Evolutionary conservation across 768 basidiomycete genomes (phyloP).

Genomic region (Symmetrospora coprosmae): DNA sequence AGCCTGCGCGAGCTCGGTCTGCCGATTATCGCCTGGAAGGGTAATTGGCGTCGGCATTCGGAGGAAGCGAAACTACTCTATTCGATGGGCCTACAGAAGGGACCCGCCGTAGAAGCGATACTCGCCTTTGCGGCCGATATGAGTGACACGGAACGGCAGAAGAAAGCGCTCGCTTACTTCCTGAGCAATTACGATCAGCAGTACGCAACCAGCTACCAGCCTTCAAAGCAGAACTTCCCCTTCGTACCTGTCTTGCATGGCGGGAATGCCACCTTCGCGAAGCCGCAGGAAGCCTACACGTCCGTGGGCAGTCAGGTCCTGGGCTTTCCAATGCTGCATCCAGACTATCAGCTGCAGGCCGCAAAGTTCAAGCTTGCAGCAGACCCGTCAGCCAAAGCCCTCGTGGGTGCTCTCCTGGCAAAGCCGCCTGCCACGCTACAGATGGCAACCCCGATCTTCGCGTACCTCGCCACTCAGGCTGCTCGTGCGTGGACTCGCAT

Average conservation of each 20-base stretch:
- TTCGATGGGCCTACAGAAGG: constrained; percentile 43
- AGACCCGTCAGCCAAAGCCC: constrained; percentile 23
- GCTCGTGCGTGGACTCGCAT: constrained; percentile 21
- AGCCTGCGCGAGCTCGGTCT: constrained; percentile 57
- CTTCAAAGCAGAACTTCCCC: constrained; percentile 46
- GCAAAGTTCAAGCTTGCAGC: constrained; percentile 23
- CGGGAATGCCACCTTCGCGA: constrained; percentile 43
- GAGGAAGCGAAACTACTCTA: constrained; percentile 62
- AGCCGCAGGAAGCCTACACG: constrained; percentile 50
- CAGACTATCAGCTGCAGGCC: constrained; percentile 23
- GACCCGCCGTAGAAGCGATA: constrained; percentile 53
- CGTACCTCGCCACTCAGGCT: constrained; percentile 25
- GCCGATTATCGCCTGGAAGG: constrained; percentile 78
- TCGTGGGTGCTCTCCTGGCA: constrained; percentile 23
- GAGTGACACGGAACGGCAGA: constrained; percentile 43
- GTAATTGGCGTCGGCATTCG: constrained; percentile 64
- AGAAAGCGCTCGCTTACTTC: constrained; percentile 62
- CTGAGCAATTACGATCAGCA: constrained; percentile 57
- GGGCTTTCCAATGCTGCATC: constrained; percentile 54
- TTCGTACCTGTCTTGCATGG: constrained; percentile 65
- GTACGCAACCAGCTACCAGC: constrained; percentile 29
- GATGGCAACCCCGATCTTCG: constrained; percentile 27
- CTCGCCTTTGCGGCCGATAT: constrained; percentile 53
- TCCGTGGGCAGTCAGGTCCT: constrained; percentile 53
- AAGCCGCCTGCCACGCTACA: constrained; percentile 23